These are phyloP conservation scores for Entomortierella parvispora DNA, from an alignment of 192 early-diverging fungal genomes.

Conservation along the genomic window DNA sequence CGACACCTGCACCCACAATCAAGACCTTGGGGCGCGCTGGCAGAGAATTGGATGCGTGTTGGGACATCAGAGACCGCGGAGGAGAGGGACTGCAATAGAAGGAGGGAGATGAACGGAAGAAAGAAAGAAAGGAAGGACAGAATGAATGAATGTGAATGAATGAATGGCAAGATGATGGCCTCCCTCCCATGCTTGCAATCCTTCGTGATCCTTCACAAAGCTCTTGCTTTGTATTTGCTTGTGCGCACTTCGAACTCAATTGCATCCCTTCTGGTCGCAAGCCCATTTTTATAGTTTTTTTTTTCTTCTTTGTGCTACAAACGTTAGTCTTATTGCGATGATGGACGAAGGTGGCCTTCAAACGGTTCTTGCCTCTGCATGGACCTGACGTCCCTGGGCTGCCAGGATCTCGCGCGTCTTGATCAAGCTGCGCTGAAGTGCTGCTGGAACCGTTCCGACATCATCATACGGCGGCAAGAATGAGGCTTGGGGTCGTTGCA, in stretches of 20 bases:
- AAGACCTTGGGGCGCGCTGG: slow-evolving; percentile 6
- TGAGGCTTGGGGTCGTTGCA: background rate
- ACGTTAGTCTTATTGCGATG: no score
- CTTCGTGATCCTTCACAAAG: no score
- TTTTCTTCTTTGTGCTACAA: no score
- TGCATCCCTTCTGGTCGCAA: no score
- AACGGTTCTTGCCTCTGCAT: no score
- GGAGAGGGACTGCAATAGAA: background rate
- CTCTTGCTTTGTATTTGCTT: no score
- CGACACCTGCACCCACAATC: slow-evolving; percentile 33
- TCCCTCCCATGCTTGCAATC: no score
- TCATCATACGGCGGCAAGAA: background rate
- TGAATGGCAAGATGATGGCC: background rate
- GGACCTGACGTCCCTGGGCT: no score
- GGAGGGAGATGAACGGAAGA: background rate
- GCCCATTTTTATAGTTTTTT: no score
- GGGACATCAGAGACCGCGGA: background rate
- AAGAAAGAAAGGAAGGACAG: background rate
- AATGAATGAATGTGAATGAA: no score
- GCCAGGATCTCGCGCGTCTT: background rate
- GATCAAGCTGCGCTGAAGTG: background rate
- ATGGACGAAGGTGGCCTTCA: no score
- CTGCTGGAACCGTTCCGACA: background rate
- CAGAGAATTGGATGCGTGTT: background rate
- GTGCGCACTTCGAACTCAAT: no score